Evolutionary conservation across 257 asterid genomes (phyloP).

Genomic region (Petunia axillaris): DNA sequence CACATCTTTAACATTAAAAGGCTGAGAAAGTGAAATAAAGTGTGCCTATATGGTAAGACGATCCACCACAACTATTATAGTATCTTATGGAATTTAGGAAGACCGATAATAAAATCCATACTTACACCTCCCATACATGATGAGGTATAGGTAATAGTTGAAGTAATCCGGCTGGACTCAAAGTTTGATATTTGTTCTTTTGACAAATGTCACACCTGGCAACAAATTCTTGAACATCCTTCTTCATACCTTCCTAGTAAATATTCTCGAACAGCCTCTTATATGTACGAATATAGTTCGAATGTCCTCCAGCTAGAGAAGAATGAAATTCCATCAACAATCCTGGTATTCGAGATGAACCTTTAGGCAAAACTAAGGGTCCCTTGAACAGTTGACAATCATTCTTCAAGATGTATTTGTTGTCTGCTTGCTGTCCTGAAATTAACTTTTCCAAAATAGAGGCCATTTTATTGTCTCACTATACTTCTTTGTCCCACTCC

Average conservation of each 20-base stretch:
- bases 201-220: not conserved
- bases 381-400: not conserved
- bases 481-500: not conserved
- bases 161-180: not conserved
- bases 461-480: not conserved
- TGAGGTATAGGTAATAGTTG: not conserved
- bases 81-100: not conserved
- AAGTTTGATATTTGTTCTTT: constrained; percentile 1
- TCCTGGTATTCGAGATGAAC: not conserved
- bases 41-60: not conserved
- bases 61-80: not conserved
- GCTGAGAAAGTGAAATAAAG: not conserved
- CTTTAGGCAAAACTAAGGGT: not conserved
- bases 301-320: not conserved
- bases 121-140: not conserved
- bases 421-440: not conserved
- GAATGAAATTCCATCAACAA: not conserved
- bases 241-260: not conserved
- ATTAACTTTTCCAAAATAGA: not conserved
- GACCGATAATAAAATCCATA: not conserved
- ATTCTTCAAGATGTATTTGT: constrained; percentile 1
- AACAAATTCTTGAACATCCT: not conserved
- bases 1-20: not conserved
- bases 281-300: not conserved
- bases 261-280: not conserved